These are phyloP conservation scores for Penicillium daleae DNA, from an alignment of 495 filamentous ascomycete genomes.

Conservation along the genomic window DNA sequence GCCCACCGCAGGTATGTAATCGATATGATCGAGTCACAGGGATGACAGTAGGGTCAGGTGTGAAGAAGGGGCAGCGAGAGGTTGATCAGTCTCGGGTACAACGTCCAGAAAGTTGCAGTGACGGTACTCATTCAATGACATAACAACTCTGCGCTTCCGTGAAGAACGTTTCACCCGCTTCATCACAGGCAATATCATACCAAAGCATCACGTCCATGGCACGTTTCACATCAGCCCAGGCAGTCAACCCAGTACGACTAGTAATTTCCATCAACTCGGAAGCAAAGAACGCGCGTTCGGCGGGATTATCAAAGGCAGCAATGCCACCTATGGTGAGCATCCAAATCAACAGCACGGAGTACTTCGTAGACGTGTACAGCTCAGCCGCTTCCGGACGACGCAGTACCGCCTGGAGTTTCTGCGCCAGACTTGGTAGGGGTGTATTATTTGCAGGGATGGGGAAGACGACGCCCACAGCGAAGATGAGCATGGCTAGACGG, in stretches of 20 bases:
- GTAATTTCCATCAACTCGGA: conserved; percentile 26
- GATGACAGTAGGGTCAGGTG: not conserved
- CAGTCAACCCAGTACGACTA: conserved; percentile 21
- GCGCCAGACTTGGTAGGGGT: conserved; percentile 34
- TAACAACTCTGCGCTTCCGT: conserved; percentile 20
- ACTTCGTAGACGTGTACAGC: conserved; percentile 31
- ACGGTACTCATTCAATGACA: not conserved
- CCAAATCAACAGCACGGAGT: conserved; percentile 38
- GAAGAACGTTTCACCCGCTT: conserved; percentile 35
- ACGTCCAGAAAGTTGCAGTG: no score
- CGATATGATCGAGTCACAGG: not conserved
- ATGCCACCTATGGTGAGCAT: conserved; percentile 43
- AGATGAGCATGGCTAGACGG: conserved; percentile 40
- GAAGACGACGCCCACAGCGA: conserved; percentile 44
- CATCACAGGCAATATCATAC: conserved; percentile 42
- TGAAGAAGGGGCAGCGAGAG: not conserved
- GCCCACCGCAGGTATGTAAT: not conserved
- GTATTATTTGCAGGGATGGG: conserved; percentile 44
- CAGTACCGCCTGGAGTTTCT: conserved; percentile 29
- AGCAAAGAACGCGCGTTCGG: conserved; percentile 39
- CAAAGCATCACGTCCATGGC: conserved; percentile 38
- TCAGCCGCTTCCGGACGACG: conserved; percentile 10
- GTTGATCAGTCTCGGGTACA: not conserved
- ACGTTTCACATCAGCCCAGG: conserved; percentile 31
- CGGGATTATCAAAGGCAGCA: conserved; percentile 26